Base-by-base conservation (phyloP, 1,284 basidiomycete species). In the Austroboletus olivaceoglutinosus region DNA sequence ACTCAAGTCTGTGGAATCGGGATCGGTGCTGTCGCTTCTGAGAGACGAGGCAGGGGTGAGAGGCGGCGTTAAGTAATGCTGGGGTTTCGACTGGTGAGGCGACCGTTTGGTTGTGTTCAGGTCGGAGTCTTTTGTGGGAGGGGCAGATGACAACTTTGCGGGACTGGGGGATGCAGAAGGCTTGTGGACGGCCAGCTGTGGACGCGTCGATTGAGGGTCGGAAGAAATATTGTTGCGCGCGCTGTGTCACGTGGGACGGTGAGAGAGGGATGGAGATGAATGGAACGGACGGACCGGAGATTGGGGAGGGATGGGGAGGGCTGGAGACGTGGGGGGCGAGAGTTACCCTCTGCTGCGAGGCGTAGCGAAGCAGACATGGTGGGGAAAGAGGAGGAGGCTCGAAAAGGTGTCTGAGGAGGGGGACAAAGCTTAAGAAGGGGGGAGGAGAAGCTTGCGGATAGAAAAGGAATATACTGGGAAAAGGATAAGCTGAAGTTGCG, bases 231-330 rank as follows among this genome's bases (percentile, higher is more conserved):
- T 40, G 37, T 65, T 68, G 43, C 68, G 61, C 11, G 52, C 55
- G 41, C 68, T 67, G 38, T 43, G 45, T 51, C 47, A 53, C 48
- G 56, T 53, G 53, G 53, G 41, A 44, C 64, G 60, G 46, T 36
- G 49, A 27, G 3, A 22, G 5, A 29, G 21, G 42, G 6, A 36
- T 3, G 45, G 12, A 11, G 51, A 43, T 9, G 18, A n/a, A 7
- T 42, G 8, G 18, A 22, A 22, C 11, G 33, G 37, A 62, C 68
- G 49, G 45, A 81, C 81, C 79, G 76, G 48, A 84, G 70, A 59
- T 84, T 83, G 12, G 82, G 82, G 53, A 84, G 70, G 23, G 82
- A 83, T 18, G 82, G 80, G 5, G 81, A 82, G 43, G 80, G 77
- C 49, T 81, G 81, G 39, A 83, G 70, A 40, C 78, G 78, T 9